Percentiles rank a stretch among this genome's conserved stretches.
Conservation (phyloP, 2,329 filamentous ascomycete genomes). For the Fusarium pseudonygamai region DNA sequence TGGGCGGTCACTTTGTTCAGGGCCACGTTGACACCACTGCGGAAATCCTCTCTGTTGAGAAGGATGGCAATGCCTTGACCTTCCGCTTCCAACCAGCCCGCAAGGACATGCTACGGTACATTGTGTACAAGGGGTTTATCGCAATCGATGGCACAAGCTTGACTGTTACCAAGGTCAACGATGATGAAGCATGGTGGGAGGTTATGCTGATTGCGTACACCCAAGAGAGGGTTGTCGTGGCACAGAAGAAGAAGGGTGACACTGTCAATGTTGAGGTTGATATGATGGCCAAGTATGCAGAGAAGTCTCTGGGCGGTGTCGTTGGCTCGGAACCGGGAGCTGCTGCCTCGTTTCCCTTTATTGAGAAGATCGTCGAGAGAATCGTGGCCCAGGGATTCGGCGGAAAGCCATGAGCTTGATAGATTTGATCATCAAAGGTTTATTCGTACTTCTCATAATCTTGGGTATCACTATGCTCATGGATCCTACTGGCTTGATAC, state of each 20-base stretch:
- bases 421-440: constrained; percentile 15
- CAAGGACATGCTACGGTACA: constrained; percentile 77
- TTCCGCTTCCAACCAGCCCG: constrained; percentile 82
- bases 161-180: constrained; percentile 88
- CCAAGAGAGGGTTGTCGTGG: constrained; percentile 88
- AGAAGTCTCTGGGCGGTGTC: constrained; percentile 83
- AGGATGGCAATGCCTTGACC: constrained; percentile 90
- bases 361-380: constrained; percentile 78
- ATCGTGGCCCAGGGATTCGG: constrained; percentile 74
- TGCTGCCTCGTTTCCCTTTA: constrained; percentile 59
- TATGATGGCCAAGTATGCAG: constrained; percentile 84
- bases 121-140: constrained; percentile 97
- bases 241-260: constrained; percentile 80
- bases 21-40: constrained; percentile 95
- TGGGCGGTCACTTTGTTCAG: constrained; percentile 98
- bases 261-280: constrained; percentile 94
- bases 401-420: constrained; percentile 36
- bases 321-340: constrained; percentile 67
- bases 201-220: constrained; percentile 98
- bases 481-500: not conserved
- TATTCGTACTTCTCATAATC: constrained; percentile 34
- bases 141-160: constrained; percentile 94
- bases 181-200: constrained; percentile 85
- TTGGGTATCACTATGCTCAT: not conserved
- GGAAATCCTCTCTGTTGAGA: constrained; percentile 73